Evolutionary conservation across 1,284 basidiomycete species (phyloP).

Genomic region (Chiua sp.): DNA sequence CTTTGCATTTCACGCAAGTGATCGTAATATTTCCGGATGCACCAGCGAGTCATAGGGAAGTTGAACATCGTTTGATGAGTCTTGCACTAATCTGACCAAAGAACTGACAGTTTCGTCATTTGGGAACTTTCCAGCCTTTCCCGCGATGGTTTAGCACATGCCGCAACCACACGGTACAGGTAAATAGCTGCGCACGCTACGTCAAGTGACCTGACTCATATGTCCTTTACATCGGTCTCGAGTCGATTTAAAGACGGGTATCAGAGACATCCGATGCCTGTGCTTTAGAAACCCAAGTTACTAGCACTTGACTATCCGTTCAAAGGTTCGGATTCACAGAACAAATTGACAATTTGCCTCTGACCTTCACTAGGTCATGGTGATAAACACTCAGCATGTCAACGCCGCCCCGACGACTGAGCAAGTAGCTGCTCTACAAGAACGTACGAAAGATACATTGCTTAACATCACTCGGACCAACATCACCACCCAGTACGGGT

Average conservation of each 20-base stretch:
- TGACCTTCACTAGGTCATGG: not conserved
- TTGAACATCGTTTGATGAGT: too few species aligned
- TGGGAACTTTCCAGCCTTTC: too few species aligned
- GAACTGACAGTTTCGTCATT: too few species aligned
- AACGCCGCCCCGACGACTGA: not conserved
- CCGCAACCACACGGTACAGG: too few species aligned
- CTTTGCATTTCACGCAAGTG: too few species aligned
- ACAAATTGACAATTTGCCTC: not conserved
- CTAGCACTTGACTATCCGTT: not conserved
- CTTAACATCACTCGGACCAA: constrained; percentile 14
- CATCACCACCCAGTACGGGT: constrained; percentile 13
- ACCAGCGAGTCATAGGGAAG: too few species aligned
- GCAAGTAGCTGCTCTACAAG: not conserved
- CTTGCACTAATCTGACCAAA: too few species aligned
- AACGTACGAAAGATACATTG: constrained; percentile 2
- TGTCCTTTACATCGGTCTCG: too few species aligned
- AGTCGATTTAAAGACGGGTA: not conserved
- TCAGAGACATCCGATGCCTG: not conserved
- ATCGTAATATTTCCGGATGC: too few species aligned
- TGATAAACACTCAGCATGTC: not conserved
- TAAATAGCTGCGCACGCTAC: too few species aligned
- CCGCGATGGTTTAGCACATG: too few species aligned
- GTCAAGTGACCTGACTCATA: too few species aligned
- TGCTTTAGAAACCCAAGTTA: not conserved
- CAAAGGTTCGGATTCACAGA: not conserved